Percentiles rank a stretch among this genome's conserved stretches.
phyloP scores from a whole-genome alignment of 129 eudicot species.

The Lactuca saligna region DNA sequence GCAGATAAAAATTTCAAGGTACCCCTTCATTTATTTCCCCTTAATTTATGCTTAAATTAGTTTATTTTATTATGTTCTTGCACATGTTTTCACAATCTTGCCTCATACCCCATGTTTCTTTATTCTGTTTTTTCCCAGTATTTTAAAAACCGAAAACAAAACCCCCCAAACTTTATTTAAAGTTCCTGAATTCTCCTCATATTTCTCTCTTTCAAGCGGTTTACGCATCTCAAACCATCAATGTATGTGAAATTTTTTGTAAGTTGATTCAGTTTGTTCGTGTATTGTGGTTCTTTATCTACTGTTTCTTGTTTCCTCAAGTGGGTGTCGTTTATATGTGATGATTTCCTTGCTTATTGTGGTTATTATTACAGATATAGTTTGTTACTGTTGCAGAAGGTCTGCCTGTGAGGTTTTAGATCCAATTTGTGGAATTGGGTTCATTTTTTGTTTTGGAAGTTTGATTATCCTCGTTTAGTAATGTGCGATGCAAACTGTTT shows the following conservation, averaged over 20 bases:
- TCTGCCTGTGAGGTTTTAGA: constrained; percentile 12
- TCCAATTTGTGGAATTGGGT: constrained; percentile 10
- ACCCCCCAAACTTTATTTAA: constrained; percentile 23
- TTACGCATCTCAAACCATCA: constrained; percentile 24
- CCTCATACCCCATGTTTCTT: constrained; percentile 46
- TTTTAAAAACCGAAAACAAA: constrained; percentile 17
- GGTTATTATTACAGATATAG: constrained; percentile 21
- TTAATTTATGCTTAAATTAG: constrained; percentile 9
- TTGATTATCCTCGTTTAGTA: not conserved
- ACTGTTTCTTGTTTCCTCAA: not conserved
- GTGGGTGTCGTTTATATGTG: constrained; percentile 33
- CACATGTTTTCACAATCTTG: constrained; percentile 61
- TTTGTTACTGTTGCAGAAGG: constrained; percentile 5
- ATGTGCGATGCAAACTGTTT: constrained; percentile 29
- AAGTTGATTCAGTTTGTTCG: not conserved
- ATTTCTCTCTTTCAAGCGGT: constrained; percentile 17
- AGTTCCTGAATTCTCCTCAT: constrained; percentile 21
- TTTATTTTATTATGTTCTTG: constrained; percentile 31
- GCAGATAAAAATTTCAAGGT: constrained; percentile 14
- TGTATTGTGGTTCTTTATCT: constrained; percentile 9
- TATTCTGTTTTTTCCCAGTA: constrained; percentile 23
- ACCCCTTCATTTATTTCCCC: constrained; percentile 26
- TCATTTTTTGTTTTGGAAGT: not conserved
- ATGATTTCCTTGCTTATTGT: constrained; percentile 15
- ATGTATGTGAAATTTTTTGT: constrained; percentile 29